A percentile compares a stretch with the other conserved stretches of the same genome.
These are phyloP conservation scores for Auricularia sp. DNA, from an alignment of 768 basidiomycete genomes.

Conservation along the genomic window DNA sequence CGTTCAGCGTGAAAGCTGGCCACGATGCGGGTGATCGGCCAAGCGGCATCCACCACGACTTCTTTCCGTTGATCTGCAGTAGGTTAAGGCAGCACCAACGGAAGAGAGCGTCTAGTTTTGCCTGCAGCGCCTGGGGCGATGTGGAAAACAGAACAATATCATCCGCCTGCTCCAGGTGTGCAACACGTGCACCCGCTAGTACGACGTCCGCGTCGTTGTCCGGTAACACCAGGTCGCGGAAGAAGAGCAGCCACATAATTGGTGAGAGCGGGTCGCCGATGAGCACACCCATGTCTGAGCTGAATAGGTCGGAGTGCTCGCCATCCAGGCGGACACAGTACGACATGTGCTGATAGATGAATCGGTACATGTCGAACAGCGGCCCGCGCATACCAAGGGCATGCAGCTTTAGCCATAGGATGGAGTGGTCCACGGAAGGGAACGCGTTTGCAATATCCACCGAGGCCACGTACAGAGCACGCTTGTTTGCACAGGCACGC, in stretches of 20 bases:
- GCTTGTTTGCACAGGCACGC: slow-evolving; percentile 4
- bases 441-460: slow-evolving; percentile 26
- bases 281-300: slow-evolving; percentile 17
- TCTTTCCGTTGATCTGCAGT: slow-evolving; percentile 18
- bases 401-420: slow-evolving; percentile 23
- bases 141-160: slow-evolving; percentile 17
- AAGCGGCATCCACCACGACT: slow-evolving; percentile 17
- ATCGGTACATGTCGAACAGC: slow-evolving; percentile 8
- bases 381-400: slow-evolving; percentile 12
- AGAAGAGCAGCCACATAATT: slow-evolving; percentile 19
- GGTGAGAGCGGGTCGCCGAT: slow-evolving; percentile 22
- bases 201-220: slow-evolving; percentile 13
- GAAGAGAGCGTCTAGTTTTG: slow-evolving; percentile 10
- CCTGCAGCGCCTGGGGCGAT: slow-evolving; percentile 12
- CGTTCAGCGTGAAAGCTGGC: not conserved
- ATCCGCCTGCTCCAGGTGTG: slow-evolving; percentile 21
- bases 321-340: slow-evolving; percentile 1
- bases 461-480: slow-evolving; percentile 15
- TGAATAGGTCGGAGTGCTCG: slow-evolving; percentile 11
- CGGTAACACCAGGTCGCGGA: slow-evolving; percentile 13
- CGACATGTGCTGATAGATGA: slow-evolving; percentile 8
- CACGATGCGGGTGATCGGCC: slow-evolving; percentile 5
- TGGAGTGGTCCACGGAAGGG: slow-evolving; percentile 23
- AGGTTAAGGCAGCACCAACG: slow-evolving; percentile 19
- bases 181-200: slow-evolving; percentile 7